These are phyloP conservation scores for Aspergillus eucalypticola DNA, from an alignment of 2,329 filamentous ascomycete genomes.

Conservation along the genomic window DNA sequence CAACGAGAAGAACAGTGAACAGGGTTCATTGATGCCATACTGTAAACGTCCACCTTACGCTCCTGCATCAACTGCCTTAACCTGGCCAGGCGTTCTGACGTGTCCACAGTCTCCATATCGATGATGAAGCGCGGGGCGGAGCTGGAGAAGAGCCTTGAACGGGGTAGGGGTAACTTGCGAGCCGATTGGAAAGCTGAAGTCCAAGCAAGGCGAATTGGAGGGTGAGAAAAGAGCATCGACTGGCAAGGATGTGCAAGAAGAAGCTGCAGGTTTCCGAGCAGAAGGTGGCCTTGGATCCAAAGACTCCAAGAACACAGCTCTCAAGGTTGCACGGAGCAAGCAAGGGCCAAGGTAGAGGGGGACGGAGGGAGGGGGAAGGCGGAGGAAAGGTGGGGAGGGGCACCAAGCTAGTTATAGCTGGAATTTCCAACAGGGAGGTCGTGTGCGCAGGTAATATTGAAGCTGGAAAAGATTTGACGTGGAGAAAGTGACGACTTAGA, in stretches of 20 bases:
- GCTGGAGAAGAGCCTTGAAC: slow-evolving; percentile 41
- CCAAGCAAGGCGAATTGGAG: slow-evolving; percentile 32
- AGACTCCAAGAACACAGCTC: slow-evolving; percentile 12
- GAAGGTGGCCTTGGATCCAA: slow-evolving; percentile 14
- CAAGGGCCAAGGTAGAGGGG: slow-evolving; percentile 3
- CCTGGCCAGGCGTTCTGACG: slow-evolving; percentile 70
- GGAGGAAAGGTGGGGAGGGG: slow-evolving; percentile 2
- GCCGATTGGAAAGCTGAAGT: slow-evolving; percentile 31
- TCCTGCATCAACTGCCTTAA: slow-evolving; percentile 85
- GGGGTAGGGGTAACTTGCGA: slow-evolving; percentile 26
- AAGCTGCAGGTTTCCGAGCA: slow-evolving; percentile 21
- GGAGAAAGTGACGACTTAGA: slow-evolving; percentile 5
- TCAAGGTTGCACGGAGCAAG: slow-evolving; percentile 12
- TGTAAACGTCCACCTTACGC: slow-evolving; percentile 85
- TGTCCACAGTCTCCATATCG: slow-evolving; percentile 79
- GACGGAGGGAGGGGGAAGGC: background rate
- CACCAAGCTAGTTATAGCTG: slow-evolving; percentile 4
- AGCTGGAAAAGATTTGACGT: slow-evolving; percentile 2
- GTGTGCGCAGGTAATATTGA: background rate
- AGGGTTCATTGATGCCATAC: slow-evolving; percentile 53
- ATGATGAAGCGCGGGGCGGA: slow-evolving; percentile 38
- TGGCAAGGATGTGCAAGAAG: slow-evolving; percentile 10
- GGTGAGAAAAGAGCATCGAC: slow-evolving; percentile 40
- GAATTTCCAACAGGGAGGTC: slow-evolving; percentile 5
- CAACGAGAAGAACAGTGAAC: slow-evolving; percentile 8